Base-by-base conservation (phyloP, 345 rosid species). In the Litchi chinensis region DNA sequence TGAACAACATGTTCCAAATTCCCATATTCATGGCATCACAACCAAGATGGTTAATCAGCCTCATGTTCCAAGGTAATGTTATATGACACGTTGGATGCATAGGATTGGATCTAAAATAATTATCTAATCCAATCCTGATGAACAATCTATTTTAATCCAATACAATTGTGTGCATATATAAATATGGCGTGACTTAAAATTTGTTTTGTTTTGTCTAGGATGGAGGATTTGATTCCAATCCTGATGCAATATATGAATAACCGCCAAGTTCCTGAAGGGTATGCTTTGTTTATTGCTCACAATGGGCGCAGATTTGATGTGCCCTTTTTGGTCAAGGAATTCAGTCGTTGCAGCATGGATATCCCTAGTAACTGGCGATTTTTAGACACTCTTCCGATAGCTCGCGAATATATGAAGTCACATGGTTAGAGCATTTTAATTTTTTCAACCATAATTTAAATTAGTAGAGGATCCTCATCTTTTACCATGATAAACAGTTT, bases 331-430 rank as follows among this genome's bases (percentile, higher is more conserved):
- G n/a, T 10, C 1, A 63, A 74, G 22, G 83, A 83, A 76, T 79
- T 79, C 65, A 50, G 66, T 19, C 82, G 82, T 10, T 76, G 86
- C 22, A 5, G 24, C 3, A 60, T 67, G 64, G 68, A 21, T 0
- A 77, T 80, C 50, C 83, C 81, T 19, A 26, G 50, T 1, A 22
- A 72, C 32, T 83, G 81, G 79, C 79, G 15, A 8, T 83, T 83
- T 19, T 22, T 81, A 0, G 81, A 81, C 46, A 77, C 78, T 21
- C 69, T 74, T 64, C 78, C 73, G 12, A 54, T 73, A 3, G 80
- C 73, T 43, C 79, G 73, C 8, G 39, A 80, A 44, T 50, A 60
- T 40, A 76, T 68, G 81, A 71, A 81, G 64, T 68, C 1, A 21
- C 57, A 76, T 2, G 79, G 80, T 75, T 44, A 71, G 70, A 10